These are phyloP conservation scores for Zea luxurians DNA, from an alignment of 176 grass and related monocot species.

Conservation along the genomic window DNA sequence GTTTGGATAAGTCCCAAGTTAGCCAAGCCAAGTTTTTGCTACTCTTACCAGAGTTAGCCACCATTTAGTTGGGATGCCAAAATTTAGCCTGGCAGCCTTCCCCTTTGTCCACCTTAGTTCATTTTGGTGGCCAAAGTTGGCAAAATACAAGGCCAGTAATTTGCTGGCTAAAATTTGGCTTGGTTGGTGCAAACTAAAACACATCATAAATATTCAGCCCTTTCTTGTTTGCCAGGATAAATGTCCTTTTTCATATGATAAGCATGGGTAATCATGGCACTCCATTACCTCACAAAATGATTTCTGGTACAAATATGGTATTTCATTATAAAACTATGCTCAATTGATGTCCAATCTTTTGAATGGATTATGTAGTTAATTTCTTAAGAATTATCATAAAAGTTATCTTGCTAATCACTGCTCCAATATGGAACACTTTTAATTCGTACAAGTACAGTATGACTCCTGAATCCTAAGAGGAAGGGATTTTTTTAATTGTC, in stretches of 20 bases:
- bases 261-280: not conserved
- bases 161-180: not conserved
- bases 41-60: not conserved
- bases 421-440: not conserved
- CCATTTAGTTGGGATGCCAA: not conserved
- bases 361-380: conserved; percentile 8
- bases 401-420: conserved; percentile 1
- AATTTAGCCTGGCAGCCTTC: not conserved
- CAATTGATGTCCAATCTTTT: conserved; percentile 13
- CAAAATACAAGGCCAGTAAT: not conserved
- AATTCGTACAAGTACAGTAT: not conserved
- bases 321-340: not conserved
- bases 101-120: not conserved
- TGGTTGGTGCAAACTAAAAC: not conserved
- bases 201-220: not conserved
- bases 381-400: conserved; percentile 12
- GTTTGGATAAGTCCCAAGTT: not conserved
- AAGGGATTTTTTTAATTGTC: not conserved
- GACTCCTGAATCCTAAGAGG: not conserved
- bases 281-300: conserved; percentile 24
- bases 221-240: not conserved
- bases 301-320: conserved; percentile 10
- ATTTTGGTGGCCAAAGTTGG: not conserved
- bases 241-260: not conserved
- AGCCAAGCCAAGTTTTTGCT: not conserved